These are phyloP conservation scores for Metschnikowia koreensis DNA, from an alignment of 805 yeast species.

Conservation along the genomic window DNA sequence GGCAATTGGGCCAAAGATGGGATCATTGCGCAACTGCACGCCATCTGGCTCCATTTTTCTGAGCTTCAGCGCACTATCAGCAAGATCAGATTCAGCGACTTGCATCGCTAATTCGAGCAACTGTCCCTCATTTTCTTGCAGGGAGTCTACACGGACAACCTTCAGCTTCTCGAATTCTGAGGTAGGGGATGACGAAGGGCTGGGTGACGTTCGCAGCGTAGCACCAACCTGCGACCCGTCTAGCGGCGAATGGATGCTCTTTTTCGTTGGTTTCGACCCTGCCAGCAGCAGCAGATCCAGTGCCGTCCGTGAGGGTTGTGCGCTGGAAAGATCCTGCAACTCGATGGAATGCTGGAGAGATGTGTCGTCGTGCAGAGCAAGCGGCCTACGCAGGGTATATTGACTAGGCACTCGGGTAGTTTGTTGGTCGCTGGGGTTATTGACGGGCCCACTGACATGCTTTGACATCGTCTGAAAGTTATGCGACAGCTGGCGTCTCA, in stretches of 20 bases:
- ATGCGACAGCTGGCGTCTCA: not conserved
- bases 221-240: not conserved
- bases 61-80: conserved; percentile 15
- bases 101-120: conserved; percentile 8
- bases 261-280: not conserved
- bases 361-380: too few species aligned
- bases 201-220: not conserved
- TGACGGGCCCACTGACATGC: not conserved
- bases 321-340: too few species aligned
- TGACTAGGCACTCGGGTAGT: too few species aligned
- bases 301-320: too few species aligned
- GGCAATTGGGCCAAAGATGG: conserved; percentile 7
- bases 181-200: not conserved
- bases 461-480: not conserved
- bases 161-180: not conserved
- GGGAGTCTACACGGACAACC: conserved; percentile 5
- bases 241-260: too few species aligned
- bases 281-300: not conserved
- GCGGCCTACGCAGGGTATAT: too few species aligned
- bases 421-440: not conserved
- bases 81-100: conserved; percentile 7
- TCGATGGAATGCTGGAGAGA: too few species aligned
- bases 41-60: conserved; percentile 10
- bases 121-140: conserved; percentile 11
- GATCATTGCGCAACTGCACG: conserved; percentile 6